Evolutionary conservation across 2,329 filamentous ascomycete species (phyloP).

Genomic region (Alternaria arborescens): DNA sequence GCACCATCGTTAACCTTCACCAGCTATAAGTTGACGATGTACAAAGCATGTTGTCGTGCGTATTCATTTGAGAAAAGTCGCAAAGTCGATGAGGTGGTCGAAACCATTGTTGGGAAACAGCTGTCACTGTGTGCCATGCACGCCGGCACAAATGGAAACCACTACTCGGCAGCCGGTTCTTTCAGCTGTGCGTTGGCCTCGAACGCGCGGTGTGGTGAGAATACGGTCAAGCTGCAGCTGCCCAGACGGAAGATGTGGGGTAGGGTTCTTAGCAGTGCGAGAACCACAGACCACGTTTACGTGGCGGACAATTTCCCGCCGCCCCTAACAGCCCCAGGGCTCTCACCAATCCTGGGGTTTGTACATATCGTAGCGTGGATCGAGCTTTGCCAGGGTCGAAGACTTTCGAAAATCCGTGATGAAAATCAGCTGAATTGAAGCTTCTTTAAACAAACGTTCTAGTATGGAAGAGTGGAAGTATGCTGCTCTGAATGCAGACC

Average conservation of each 20-base stretch:
- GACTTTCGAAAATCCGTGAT: no score
- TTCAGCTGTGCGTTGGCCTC: neutral
- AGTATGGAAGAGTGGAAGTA: neutral
- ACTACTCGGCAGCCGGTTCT: neutral
- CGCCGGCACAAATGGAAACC: neutral
- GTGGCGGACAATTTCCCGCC: conserved; percentile 1
- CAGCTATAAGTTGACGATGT: neutral
- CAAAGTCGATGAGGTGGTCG: no score
- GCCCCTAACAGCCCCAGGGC: neutral
- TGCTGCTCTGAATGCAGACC: neutral
- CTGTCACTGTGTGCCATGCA: neutral
- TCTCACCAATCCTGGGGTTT: neutral
- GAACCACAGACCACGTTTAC: neutral
- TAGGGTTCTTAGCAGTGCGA: neutral
- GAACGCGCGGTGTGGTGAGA: conserved; percentile 4
- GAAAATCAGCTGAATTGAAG: accelerated
- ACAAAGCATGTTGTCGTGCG: neutral
- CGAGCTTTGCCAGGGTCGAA: no score
- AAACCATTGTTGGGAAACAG: neutral
- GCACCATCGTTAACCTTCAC: neutral
- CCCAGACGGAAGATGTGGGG: conserved; percentile 5
- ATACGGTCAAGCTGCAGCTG: conserved; percentile 3
- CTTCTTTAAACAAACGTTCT: neutral
- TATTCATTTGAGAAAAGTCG: neutral
- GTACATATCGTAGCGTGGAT: no score